Conservation (phyloP, 169 alveolate genomes). For the Miamiensis avidus region DNA sequence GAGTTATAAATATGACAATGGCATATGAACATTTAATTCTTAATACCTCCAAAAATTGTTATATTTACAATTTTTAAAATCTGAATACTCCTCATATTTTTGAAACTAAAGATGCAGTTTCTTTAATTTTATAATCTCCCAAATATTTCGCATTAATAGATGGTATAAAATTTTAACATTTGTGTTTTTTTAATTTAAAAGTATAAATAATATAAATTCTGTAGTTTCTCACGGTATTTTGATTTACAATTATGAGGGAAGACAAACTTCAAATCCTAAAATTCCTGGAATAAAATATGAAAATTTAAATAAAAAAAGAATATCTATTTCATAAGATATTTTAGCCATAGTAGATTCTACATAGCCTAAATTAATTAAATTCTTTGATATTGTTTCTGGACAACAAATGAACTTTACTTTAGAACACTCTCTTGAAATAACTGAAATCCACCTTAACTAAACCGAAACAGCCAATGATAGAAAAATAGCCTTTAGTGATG, state of each 20-base stretch:
- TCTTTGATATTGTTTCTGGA: constrained; percentile 81
- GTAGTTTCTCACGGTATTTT: constrained; percentile 61
- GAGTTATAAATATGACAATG: constrained; percentile 82
- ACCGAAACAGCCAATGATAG: constrained; percentile 80
- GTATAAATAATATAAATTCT: too few relatives aligned
- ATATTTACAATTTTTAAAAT: constrained; percentile 71
- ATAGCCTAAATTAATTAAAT: constrained; percentile 65
- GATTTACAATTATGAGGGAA: constrained; percentile 83
- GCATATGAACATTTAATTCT: constrained; percentile 78
- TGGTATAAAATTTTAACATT: not conserved
- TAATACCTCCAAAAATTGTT: constrained; percentile 77
- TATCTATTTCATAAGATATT: constrained; percentile 71
- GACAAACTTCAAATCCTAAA: constrained; percentile 75
- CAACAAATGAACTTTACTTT: constrained; percentile 62
- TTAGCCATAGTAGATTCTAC: constrained; percentile 74
- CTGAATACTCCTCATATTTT: constrained; percentile 78
- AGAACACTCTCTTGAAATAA: constrained; percentile 76
- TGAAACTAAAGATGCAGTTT: constrained; percentile 76
- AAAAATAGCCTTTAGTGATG: constrained; percentile 76
- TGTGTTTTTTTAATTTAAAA: too few relatives aligned
- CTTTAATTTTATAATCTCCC: constrained; percentile 68
- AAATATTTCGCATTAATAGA: constrained; percentile 76
- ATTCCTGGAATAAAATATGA: constrained; percentile 71
- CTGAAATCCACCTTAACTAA: constrained; percentile 74
- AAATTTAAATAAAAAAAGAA: constrained; percentile 49